These are phyloP conservation scores for Takashimella koratensis DNA, from an alignment of 1,284 basidiomycete species.

Conservation along the genomic window DNA sequence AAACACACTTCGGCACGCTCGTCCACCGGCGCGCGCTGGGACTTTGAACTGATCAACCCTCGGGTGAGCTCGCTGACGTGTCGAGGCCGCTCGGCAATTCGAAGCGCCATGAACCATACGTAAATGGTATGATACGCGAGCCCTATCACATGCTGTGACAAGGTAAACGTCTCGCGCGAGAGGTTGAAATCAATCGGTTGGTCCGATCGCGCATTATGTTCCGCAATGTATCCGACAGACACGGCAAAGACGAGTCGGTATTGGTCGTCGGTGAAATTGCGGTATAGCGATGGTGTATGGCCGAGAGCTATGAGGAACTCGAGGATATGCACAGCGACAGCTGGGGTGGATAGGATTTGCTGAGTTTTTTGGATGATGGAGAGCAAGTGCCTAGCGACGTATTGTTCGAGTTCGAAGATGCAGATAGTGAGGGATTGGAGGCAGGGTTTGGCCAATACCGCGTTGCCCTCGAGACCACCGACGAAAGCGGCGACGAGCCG, in stretches of 20 bases:
- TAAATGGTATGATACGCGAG: constrained; percentile 92
- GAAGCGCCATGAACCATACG: constrained; percentile 89
- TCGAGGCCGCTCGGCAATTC: constrained; percentile 74
- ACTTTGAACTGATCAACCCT: constrained; percentile 83
- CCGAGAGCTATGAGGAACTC: constrained; percentile 87
- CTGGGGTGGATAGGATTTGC: constrained; percentile 90
- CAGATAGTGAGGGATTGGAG: constrained; percentile 85
- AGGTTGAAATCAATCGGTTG: constrained; percentile 53
- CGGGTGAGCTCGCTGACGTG: constrained; percentile 85
- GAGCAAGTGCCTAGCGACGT: constrained; percentile 75
- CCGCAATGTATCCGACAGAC: constrained; percentile 88
- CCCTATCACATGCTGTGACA: constrained; percentile 92
- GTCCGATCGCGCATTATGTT: constrained; percentile 57
- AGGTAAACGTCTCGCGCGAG: constrained; percentile 68
- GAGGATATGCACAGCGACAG: constrained; percentile 92
- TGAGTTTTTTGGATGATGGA: constrained; percentile 83
- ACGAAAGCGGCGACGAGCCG: constrained; percentile 80
- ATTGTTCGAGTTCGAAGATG: constrained; percentile 81
- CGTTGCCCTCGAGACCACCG: constrained; percentile 66
- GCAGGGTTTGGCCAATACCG: constrained; percentile 84
- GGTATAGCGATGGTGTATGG: constrained; percentile 71
- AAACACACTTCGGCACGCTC: constrained; percentile 95
- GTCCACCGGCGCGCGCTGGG: constrained; percentile 69
- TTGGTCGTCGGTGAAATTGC: constrained; percentile 89
- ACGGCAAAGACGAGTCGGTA: constrained; percentile 95